Evolutionary conservation across 495 filamentous ascomycete genomes (phyloP).

Genomic region (Letharia lupina): DNA sequence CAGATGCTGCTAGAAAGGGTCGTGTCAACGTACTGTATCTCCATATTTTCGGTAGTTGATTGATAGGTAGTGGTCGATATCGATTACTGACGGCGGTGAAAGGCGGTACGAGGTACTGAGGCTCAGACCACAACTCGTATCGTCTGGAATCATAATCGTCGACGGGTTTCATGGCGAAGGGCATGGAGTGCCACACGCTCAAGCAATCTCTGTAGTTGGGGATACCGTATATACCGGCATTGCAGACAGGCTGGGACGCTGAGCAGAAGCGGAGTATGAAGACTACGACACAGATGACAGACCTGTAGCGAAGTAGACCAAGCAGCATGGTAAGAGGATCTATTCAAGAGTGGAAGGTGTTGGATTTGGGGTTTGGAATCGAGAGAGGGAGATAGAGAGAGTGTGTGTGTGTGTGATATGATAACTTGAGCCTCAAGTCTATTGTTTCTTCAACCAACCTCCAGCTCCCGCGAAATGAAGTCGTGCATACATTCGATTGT

Average conservation of each 20-base stretch:
- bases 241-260: neutral
- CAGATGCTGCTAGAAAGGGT: neutral
- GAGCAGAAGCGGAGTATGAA: neutral
- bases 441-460: neutral
- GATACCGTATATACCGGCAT: neutral
- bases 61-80: conserved; percentile 1
- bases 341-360: neutral
- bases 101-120: neutral
- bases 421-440: neutral
- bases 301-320: neutral
- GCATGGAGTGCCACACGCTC: neutral
- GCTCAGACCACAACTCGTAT: neutral
- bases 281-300: neutral
- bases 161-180: neutral
- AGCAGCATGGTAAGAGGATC: neutral
- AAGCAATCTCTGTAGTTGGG: conserved; percentile 7
- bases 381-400: neutral
- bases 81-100: neutral
- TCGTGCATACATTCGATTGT: neutral
- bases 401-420: neutral
- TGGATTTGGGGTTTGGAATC: no score
- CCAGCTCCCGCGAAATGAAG: neutral
- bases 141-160: neutral
- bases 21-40: neutral
- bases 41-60: conserved; percentile 12